These are phyloP conservation scores for Penicillium daleae DNA, from an alignment of 495 filamentous ascomycete genomes.

Conservation along the genomic window DNA sequence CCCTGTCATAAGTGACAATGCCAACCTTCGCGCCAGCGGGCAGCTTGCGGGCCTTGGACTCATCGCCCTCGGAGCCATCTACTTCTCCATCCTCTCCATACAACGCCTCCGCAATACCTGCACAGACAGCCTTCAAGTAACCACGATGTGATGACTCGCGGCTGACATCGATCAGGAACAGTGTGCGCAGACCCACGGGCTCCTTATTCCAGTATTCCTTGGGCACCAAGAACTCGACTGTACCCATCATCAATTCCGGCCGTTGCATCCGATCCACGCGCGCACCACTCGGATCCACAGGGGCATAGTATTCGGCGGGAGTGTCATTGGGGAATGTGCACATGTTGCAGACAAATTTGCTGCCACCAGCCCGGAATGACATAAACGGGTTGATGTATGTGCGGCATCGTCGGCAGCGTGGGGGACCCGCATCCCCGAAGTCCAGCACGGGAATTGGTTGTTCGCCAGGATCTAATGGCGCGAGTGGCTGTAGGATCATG, in stretches of 20 bases:
- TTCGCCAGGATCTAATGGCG: conserved; percentile 82
- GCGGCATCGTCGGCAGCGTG: conserved; percentile 89
- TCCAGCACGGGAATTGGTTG: conserved; percentile 88
- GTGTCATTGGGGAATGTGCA: conserved; percentile 98
- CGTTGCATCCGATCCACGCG: conserved; percentile 87
- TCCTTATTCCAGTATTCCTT: conserved; percentile 99
- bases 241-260: conserved; percentile 87
- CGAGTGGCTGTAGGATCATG: conserved; percentile 86
- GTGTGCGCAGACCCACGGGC: conserved; percentile 81
- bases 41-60: conserved; percentile 54
- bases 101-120: conserved; percentile 81
- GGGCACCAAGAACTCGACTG: conserved; percentile 93
- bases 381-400: conserved; percentile 99
- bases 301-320: conserved; percentile 86
- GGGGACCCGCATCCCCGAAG: conserved; percentile 90
- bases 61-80: conserved; percentile 60
- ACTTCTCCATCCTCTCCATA: conserved; percentile 64
- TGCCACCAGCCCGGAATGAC: conserved; percentile 92
- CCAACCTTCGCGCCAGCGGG: conserved; percentile 85
- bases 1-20: conserved; percentile 93
- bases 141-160: conserved; percentile 88
- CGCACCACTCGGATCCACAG: conserved; percentile 82
- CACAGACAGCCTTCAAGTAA: conserved; percentile 88
- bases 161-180: conserved; percentile 92
- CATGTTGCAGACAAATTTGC: conserved; percentile 98